Base-by-base conservation (phyloP, 768 basidiomycete genomes). In the Lentinula sp. region DNA sequence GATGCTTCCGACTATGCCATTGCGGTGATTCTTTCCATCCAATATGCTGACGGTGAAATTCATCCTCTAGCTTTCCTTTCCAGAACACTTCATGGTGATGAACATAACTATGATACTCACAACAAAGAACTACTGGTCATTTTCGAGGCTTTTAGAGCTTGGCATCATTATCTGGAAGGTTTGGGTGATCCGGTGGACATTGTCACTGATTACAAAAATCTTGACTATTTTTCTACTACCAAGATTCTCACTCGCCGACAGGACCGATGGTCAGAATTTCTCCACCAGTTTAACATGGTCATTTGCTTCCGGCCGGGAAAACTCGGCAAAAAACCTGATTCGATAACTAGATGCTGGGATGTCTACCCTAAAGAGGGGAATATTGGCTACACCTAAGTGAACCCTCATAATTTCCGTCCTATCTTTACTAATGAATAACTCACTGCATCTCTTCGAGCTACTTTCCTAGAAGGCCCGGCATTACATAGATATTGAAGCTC, bases 1-100 rank as follows among this genome's bases (percentile, higher is more conserved):
- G 69, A 77, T 55, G 67, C 73, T 0, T 76, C 71, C 0, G 70
- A 73, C 36, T 70, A 61, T 16, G 75, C 74, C 0, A 62, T 67
- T 7, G 77, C 73, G n/a, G 74, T 70, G 6, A 70, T 76, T 0
- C 62, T 78, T 0, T 63, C 66, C 74, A 74, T 63, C 73, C 73
- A 60, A 66, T 73, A 12, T 70, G 73, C 55, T 71, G 77, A 54
- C 75, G 81, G 66, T 70, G 72, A 61, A 79, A 82, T 66, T 57
- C 81, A 8, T 69, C 49, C 49, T 32, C 6, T 81, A 4, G 74
- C 77, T 0, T 78, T 81, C 23, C 16, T 71, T 81, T 20, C 20
- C 66, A n/a, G 72, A 72, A 7, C 61, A 1, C 20, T 50, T 23
- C 49, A 50, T 3, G 49, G 28, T 1, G 35, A n/a, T 0, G 51